Evolutionary conservation across 305 asterid species (phyloP).

Genomic region (Fraxinus nigra): DNA sequence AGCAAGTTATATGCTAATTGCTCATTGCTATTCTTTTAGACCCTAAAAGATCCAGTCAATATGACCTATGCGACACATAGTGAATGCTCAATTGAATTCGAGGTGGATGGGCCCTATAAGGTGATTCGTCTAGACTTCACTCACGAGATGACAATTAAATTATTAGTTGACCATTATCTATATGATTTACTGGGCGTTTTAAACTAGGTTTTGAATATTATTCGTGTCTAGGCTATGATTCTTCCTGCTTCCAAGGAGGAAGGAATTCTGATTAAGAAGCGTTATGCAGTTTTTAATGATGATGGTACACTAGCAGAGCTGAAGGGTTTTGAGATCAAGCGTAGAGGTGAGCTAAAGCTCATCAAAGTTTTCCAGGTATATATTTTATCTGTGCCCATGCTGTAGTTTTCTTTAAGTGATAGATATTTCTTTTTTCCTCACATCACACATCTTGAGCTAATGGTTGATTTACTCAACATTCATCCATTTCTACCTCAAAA

Average conservation of each 20-base stretch:
- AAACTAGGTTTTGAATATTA: slow-evolving; percentile 14
- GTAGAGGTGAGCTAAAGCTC: slow-evolving; percentile 99
- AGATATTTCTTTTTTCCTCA: slow-evolving; percentile 15
- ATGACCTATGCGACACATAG: slow-evolving; percentile 83
- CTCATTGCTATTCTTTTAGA: slow-evolving; percentile 52
- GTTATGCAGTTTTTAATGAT: slow-evolving; percentile 98
- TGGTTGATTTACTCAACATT: background rate
- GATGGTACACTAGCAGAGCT: slow-evolving; percentile 98
- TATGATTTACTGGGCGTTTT: slow-evolving; percentile 29
- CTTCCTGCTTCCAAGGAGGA: slow-evolving; percentile 99
- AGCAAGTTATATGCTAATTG: slow-evolving; percentile 21
- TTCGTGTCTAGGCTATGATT: slow-evolving; percentile 81
- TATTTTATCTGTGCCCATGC: slow-evolving; percentile 16
- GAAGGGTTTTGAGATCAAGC: slow-evolving; percentile 99
- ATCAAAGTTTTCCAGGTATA: slow-evolving; percentile 98
- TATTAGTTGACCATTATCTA: slow-evolving; percentile 19
- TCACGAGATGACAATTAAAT: slow-evolving; percentile 21
- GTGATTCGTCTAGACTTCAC: slow-evolving; percentile 45
- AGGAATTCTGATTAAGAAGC: slow-evolving; percentile 97
- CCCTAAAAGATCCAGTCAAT: slow-evolving; percentile 66
- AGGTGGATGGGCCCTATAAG: slow-evolving; percentile 99
- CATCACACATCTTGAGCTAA: slow-evolving; percentile 5
- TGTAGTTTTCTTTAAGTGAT: slow-evolving; percentile 15
- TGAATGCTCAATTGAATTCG: slow-evolving; percentile 99
- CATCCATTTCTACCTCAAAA: slow-evolving; percentile 1